Conservation (phyloP, 495 filamentous ascomycete species). For the Paragyromitra xinjiangensis region DNA sequence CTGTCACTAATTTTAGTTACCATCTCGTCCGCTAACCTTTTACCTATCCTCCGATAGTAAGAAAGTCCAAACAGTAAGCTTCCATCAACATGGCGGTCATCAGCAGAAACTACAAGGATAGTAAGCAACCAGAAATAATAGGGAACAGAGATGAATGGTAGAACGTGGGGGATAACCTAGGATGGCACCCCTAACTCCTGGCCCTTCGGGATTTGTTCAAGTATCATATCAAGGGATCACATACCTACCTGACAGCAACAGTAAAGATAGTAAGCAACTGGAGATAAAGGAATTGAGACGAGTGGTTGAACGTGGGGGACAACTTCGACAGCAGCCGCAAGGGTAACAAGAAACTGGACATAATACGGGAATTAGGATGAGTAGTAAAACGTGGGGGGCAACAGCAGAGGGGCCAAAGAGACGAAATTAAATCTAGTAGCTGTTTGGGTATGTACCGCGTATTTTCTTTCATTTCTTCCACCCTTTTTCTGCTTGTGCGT, state of each 20-base stretch:
- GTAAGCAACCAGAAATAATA: not conserved
- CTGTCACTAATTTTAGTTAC: not conserved
- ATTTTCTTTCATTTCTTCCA: not conserved
- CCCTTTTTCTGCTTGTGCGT: not conserved
- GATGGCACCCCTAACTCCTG: no score
- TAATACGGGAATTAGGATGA: not conserved
- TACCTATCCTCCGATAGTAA: not conserved
- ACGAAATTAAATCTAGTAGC: not conserved
- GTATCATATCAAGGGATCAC: no score
- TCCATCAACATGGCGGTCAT: not conserved
- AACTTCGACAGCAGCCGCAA: not conserved
- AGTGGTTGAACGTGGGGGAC: not conserved
- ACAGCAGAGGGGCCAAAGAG: not conserved
- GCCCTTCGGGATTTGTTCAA: no score
- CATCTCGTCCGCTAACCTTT: not conserved
- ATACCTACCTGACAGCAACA: no score
- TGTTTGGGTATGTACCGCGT: not conserved
- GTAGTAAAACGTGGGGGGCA: not conserved
- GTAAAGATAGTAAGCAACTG: not conserved
- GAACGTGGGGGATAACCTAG: not conserved
- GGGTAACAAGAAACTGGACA: not conserved
- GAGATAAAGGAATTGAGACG: not conserved
- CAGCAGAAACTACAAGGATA: not conserved
- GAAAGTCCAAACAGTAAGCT: not conserved
- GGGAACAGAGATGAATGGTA: not conserved